Conservation (phyloP, 2,329 filamentous ascomycete species). For the Beauveria sp. region DNA sequence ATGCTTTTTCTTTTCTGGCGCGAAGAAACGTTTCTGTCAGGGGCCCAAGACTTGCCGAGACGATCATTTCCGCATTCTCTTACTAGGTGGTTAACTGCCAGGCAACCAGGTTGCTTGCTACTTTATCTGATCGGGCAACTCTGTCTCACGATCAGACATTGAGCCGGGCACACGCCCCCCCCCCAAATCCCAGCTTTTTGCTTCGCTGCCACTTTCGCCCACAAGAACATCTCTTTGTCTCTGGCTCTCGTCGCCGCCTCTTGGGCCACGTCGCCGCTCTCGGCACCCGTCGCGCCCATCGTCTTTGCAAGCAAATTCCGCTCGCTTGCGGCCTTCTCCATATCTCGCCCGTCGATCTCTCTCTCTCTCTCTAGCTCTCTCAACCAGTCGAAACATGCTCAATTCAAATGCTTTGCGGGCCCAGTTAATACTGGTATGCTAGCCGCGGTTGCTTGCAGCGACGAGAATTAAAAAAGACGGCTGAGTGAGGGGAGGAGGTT, state of each 20-base stretch:
- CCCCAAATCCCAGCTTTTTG: too few species aligned
- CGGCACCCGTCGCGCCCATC: too few species aligned
- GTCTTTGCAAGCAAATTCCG: too few species aligned
- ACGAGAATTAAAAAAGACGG: neutral
- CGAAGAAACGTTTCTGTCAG: neutral
- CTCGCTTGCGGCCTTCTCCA: neutral
- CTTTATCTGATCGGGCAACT: neutral
- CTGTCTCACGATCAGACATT: neutral
- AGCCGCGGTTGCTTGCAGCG: neutral
- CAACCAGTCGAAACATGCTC: constrained; percentile 8
- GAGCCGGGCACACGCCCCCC: neutral
- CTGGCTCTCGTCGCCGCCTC: too few species aligned
- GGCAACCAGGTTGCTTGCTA: too few species aligned
- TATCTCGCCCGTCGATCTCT: neutral
- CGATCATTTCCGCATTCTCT: neutral
- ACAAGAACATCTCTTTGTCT: too few species aligned
- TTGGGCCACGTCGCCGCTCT: too few species aligned
- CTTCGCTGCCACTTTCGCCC: too few species aligned
- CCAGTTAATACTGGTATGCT: neutral
- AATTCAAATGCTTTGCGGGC: neutral
- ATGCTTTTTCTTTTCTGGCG: neutral
- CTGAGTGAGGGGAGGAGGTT: too few species aligned
- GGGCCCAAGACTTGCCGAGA: neutral
- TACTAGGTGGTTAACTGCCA: too few species aligned
- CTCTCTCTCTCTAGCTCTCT: neutral